These are phyloP conservation scores for Backusella luteola DNA, from an alignment of 192 early-diverging fungal genomes.

Conservation along the genomic window DNA sequence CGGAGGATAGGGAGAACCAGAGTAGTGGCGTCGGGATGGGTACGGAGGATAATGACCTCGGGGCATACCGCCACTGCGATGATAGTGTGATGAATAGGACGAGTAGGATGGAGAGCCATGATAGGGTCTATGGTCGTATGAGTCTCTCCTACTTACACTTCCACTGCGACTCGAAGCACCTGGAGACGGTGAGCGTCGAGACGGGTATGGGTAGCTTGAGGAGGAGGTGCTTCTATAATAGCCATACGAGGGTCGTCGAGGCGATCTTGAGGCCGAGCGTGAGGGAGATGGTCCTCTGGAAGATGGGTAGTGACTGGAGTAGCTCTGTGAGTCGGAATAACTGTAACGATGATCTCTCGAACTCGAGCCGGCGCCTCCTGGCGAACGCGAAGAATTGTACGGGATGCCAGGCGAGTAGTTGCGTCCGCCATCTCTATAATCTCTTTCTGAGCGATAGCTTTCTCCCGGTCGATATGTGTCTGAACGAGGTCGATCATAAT, in stretches of 20 bases:
- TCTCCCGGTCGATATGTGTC: conserved; percentile 32
- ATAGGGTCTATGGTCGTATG: conserved; percentile 23
- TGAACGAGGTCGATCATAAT: conserved; percentile 31
- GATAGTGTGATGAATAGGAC: background rate
- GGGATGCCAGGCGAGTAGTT: conserved; percentile 8
- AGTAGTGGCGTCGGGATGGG: conserved; percentile 13
- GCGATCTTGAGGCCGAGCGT: background rate
- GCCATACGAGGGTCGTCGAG: conserved; percentile 18
- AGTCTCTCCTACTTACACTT: conserved; percentile 15
- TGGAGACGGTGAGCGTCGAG: conserved; percentile 26
- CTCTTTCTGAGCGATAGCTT: conserved; percentile 24
- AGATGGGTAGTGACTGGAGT: conserved; percentile 9
- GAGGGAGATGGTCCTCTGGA: background rate
- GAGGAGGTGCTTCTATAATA: conserved; percentile 15
- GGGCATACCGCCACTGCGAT: background rate
- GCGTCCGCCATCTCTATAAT: conserved; percentile 25
- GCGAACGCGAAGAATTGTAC: conserved; percentile 19
- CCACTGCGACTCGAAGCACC: background rate
- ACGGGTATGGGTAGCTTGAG: conserved; percentile 10
- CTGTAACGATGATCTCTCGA: conserved; percentile 18
- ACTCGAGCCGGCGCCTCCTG: background rate
- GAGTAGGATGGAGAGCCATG: background rate
- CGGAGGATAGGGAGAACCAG: background rate
- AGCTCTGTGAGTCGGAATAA: conserved; percentile 51
- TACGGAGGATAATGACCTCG: conserved; percentile 1